Conservation (phyloP, 2,329 filamentous ascomycete species). For the Calonectria honghensis region DNA sequence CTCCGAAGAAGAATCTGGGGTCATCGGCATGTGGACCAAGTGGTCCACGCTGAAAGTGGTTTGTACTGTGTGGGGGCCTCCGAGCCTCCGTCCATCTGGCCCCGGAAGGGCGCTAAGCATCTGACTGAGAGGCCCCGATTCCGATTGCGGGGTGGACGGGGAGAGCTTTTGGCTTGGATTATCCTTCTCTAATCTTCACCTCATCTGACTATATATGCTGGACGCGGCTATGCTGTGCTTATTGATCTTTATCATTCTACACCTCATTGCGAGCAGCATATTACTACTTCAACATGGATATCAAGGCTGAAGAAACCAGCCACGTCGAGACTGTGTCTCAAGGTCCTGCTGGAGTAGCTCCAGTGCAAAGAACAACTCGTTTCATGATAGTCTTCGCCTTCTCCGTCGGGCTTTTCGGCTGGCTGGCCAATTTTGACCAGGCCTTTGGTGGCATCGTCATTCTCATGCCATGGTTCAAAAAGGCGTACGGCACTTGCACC, state of each 20-base stretch:
- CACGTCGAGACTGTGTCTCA: neutral
- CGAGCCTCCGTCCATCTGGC: neutral
- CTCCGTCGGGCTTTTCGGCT: constrained; percentile 15
- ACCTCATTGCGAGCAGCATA: neutral
- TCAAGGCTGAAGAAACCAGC: neutral
- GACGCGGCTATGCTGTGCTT: neutral
- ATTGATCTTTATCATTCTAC: neutral
- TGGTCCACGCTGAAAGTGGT: neutral
- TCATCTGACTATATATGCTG: neutral
- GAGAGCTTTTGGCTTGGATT: neutral
- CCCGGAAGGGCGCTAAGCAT: neutral
- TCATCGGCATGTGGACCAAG: neutral
- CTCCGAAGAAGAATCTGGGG: neutral
- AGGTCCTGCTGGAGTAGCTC: neutral
- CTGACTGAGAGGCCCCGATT: neutral
- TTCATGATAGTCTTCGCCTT: constrained; percentile 12
- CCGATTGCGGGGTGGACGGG: neutral
- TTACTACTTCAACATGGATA: neutral
- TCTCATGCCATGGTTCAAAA: constrained; percentile 20
- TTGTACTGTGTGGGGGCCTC: neutral
- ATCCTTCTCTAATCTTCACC: neutral
- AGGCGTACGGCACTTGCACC: constrained; percentile 2
- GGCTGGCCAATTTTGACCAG: constrained; percentile 25
- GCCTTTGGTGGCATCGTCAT: constrained; percentile 27
- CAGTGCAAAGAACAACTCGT: constrained; percentile 13